Percentiles rank a stretch among this genome's conserved stretches.
Conservation (phyloP, 306 rosid species). For the Acacia confusa region DNA sequence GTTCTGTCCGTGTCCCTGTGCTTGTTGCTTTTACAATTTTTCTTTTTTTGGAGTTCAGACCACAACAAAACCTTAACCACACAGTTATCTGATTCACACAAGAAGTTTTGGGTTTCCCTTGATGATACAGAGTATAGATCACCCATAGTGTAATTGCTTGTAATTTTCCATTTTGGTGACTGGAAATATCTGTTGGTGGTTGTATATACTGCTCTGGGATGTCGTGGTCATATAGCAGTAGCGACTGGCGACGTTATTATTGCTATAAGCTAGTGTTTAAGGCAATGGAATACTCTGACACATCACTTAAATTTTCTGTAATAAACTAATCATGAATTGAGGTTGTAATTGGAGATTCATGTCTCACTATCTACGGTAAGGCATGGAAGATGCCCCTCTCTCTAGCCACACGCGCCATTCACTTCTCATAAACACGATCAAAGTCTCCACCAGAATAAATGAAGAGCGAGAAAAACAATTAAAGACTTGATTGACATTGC, state of each 20-base stretch:
- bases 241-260: not conserved
- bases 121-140: not conserved
- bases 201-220: not conserved
- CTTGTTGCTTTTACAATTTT: not conserved
- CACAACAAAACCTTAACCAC: not conserved
- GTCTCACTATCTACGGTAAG: conserved; percentile 45
- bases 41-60: not conserved
- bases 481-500: not conserved
- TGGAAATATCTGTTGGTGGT: conserved; percentile 2
- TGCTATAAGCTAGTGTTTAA: not conserved
- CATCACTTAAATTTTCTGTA: conserved; percentile 22
- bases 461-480: not conserved
- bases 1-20: not conserved
- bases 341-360: conserved; percentile 41
- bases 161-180: not conserved
- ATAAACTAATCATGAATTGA: conserved; percentile 1
- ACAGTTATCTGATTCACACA: not conserved
- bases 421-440: conserved; percentile 13
- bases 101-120: not conserved
- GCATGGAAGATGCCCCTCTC: conserved; percentile 21
- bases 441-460: not conserved
- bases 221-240: too few species aligned
- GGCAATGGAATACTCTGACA: conserved; percentile 17
- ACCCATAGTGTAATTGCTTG: not conserved
- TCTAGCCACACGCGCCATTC: not conserved